Base-by-base conservation (phyloP, 2,329 filamentous ascomycete species). In the Dissoconium aciculare region DNA sequence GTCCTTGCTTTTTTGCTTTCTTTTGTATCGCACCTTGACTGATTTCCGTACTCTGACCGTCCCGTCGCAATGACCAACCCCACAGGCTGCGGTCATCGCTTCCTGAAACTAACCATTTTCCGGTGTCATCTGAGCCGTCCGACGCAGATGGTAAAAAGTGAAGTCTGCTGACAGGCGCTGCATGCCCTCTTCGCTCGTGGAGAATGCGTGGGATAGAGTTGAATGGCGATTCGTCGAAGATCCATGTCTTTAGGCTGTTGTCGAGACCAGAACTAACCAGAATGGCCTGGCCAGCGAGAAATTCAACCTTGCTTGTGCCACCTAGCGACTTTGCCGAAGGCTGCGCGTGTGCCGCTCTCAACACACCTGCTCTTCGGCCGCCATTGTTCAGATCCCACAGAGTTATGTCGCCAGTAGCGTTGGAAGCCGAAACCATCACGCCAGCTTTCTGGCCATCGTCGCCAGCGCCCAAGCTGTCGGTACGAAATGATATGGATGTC, bases 301-400 rank as follows among this genome's bases (percentile, higher is more conserved):
- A 98, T 46, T 94, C 82, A 12, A 92, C 63, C 50, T 80, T 85
- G 60, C 75, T 91, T 27, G 94, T 71, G 3, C 85, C 87, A 15
- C 81, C 79, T 10, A 72, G 66, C 4, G 79, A 73, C 3, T 78
- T 75, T 41, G 83, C 78, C 4, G 48, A 45, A 4, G 80, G 77
- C 4, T 80, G 77, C 42, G 84, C 82, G 53, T 98, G 89, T 1
- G 87, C 89, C 33, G 82, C 80, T 43, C 85, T 74, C 19, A 98
- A 64, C 9, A 92, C 71, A 28, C 89, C 85, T 58, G 80, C 81
- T 33, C 93, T 75, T 44, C 82, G 74, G 4, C 84, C 84, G 11
- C 84, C 84, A 21, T 78, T 69, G 51, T 94, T 94, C 34, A 98
- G 64, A 53, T 98, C 89, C 89, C 89, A 98, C 41, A 98, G 78